Base-by-base conservation (phyloP, 805 yeast species). In the Spencermartinsiella europaea region DNA sequence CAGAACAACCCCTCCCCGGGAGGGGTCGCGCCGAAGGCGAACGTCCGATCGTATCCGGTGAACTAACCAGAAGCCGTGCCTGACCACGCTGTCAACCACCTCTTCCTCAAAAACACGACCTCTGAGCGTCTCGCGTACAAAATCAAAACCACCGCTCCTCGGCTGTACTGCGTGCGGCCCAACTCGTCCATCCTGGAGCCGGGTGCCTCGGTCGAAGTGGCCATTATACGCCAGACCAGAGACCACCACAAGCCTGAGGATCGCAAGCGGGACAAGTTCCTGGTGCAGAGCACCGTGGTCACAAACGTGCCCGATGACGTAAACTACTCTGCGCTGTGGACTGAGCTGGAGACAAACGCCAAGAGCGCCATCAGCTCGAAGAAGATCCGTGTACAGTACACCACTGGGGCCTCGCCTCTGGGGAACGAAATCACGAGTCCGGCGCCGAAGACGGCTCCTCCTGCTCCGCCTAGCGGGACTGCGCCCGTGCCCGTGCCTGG, bases 111-210 rank as follows among this genome's bases (percentile, higher is more conserved):
- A 27, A 84, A 85, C 65, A 82, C 80, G 57, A 71, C 83, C 35
- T 66, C 77, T 14, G 72, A 73, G 45, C 70, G 80, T 27, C 73
- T 81, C 38, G 96, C 96, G 25, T 93, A 88, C 75, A 93, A 93
- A 72, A 97, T 93, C 62, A 93, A 91, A 71, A 91, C 99, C 39
- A 93, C 99, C 4, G 97, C 98, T 7, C 99, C 99, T 51, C 90
- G 87, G 67, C 73, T 87, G 67, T 76, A 90, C 73, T 87, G 96
- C 67, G 98, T 93, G 44, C 83, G 96, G 70, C 99, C 99, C 52
- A 93, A 90, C 66, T 91, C 97, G 49, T 80, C 93, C 14, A 66
- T 83, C 31, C 73, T 93, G 47, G 73, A 72, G 22, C 90, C 98
- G 12, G 93, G 95, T 31, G 77, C 78, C 54, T 65, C 81, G 20